Evolutionary conservation across 768 basidiomycete species (phyloP), one percentile per base, ranked within the genome.

Genomic region (Pleurotus djamor): DNA sequence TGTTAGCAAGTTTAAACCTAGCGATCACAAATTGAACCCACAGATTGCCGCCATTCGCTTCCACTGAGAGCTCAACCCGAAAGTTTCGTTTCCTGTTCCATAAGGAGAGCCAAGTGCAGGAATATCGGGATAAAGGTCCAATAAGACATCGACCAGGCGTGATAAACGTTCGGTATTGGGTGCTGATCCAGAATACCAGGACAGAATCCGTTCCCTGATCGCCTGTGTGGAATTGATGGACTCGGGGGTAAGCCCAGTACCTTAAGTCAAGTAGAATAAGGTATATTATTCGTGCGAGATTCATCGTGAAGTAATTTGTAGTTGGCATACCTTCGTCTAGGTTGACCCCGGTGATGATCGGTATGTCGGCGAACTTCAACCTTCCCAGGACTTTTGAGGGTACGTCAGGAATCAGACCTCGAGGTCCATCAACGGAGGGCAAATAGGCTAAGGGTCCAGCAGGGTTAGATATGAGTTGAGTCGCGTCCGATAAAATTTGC

Each of bases 291-390:
- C 34, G 37, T n/a, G 33, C n/a, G n/a, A n/a, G 48, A 28, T n/a
- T 34, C 35, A 12, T 16, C 21, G 9, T 14, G n/a, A 52, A 44
- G n/a, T n/a, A n/a, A n/a, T n/a, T n/a, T n/a, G n/a, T n/a, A n/a
- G n/a, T n/a, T n/a, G n/a, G 48, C 64, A 13, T 33, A 80, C 81
- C 79, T 72, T 82, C 80, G 63, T 83, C 79, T 5, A 76, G 66
- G 60, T 69, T 72, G 5, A 76, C 74, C 14, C 80, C 80, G 50
- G 76, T 66, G 34, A 82, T 80, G 60, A 80, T 77, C 0, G 81
- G 80, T 3, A 82, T 59, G 16, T 65, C 64, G 4, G 68, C 61
- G 38, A 72, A 72, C 2, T 61, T 57, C n/a, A n/a, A 60, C 51
- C 63, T 4, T 54, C 70, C 60, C 17, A 69, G 44, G 35, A 78